These are phyloP conservation scores for Pseudogymnoascus sp. DNA, from an alignment of 2,329 filamentous ascomycete species.

Conservation along the genomic window DNA sequence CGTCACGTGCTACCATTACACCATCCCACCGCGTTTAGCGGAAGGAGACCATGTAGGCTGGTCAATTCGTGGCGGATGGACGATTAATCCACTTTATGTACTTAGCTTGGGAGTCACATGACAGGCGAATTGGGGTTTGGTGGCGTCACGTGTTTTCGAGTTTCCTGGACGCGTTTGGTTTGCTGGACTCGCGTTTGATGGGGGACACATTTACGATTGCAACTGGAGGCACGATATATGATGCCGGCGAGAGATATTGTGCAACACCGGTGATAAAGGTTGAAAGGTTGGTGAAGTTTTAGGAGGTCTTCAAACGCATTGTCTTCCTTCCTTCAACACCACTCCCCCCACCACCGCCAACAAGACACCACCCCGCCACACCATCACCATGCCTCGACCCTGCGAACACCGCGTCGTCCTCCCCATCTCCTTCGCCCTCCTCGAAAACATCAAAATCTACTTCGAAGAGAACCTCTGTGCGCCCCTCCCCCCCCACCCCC, in stretches of 20 bases:
- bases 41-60: conserved; percentile 3
- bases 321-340: neutral
- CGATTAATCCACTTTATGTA: neutral
- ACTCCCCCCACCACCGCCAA: neutral
- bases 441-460: conserved; percentile 60
- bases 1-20: conserved; percentile 11
- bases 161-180: neutral
- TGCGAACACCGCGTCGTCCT: conserved; percentile 44
- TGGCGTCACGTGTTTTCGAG: neutral
- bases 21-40: conserved; percentile 5
- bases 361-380: neutral
- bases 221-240: neutral
- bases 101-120: neutral
- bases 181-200: neutral
- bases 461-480: conserved; percentile 51
- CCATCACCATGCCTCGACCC: neutral
- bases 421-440: conserved; percentile 54
- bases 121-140: neutral
- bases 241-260: neutral
- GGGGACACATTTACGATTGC: neutral
- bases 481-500: neutral
- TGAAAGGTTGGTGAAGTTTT: neutral
- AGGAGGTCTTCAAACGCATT: neutral
- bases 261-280: neutral
- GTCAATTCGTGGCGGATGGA: conserved; percentile 4